These are phyloP conservation scores for Linum tenue DNA, from an alignment of 345 rosid species.

Conservation along the genomic window DNA sequence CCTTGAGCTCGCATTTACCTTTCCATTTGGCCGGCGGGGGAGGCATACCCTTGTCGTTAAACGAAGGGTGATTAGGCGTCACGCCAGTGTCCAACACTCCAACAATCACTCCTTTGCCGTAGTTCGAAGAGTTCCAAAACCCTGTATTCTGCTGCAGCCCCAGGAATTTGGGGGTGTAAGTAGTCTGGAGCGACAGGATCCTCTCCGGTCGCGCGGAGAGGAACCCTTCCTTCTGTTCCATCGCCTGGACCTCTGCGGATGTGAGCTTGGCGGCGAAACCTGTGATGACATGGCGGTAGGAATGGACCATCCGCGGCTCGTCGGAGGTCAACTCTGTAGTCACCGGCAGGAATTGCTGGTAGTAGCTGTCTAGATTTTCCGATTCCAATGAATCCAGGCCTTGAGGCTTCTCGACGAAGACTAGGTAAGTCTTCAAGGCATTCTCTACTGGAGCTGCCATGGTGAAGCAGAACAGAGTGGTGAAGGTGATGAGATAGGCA, in stretches of 20 bases:
- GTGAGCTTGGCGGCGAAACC: constrained; percentile 3
- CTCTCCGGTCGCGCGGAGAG: neutral
- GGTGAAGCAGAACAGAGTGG: neutral
- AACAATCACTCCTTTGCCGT: neutral
- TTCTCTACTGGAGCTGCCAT: neutral
- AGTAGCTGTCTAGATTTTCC: neutral
- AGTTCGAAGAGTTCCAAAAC: neutral
- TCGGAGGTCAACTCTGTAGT: neutral
- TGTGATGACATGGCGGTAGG: neutral
- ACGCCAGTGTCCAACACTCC: neutral
- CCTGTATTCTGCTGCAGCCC: neutral
- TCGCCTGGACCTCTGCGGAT: neutral
- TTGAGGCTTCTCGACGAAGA: neutral
- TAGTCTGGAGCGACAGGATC: neutral
- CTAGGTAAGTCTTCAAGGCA: neutral
- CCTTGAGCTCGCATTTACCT: neutral
- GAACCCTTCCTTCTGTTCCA: constrained; percentile 1
- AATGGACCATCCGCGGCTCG: neutral
- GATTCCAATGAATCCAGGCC: neutral
- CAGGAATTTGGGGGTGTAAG: neutral
- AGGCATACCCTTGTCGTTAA: neutral
- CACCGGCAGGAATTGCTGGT: neutral
- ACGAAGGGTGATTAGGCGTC: neutral
- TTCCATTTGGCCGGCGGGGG: constrained; percentile 4
- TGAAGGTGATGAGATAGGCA: neutral